These are phyloP conservation scores for Halteria grandinella DNA, from an alignment of 73 alveolate genomes.

Conservation along the genomic window DNA sequence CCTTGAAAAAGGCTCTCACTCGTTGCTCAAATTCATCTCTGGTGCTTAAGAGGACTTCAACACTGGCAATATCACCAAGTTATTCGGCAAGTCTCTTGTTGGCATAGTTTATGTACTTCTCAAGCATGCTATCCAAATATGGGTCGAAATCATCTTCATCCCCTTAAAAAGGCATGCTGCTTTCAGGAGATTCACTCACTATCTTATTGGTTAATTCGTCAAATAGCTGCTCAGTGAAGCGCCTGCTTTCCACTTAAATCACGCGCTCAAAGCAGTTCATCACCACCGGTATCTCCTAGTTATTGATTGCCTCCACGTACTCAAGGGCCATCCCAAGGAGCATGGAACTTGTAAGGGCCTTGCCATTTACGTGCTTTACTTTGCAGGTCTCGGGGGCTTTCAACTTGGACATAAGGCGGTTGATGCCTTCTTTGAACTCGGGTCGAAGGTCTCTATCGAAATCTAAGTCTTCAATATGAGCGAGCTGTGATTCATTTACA, in stretches of 20 bases:
- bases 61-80: slow-evolving; percentile 27
- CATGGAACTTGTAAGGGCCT: slow-evolving; percentile 85
- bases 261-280: slow-evolving; percentile 52
- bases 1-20: slow-evolving; percentile 29
- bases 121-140: not conserved
- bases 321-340: slow-evolving; percentile 85
- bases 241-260: slow-evolving; percentile 51
- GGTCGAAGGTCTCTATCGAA: slow-evolving; percentile 79
- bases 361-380: slow-evolving; percentile 77
- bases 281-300: slow-evolving; percentile 86
- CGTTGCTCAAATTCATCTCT: slow-evolving; percentile 29
- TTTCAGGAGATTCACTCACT: not conserved
- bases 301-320: slow-evolving; percentile 86
- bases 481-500: slow-evolving; percentile 80
- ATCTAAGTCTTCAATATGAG: slow-evolving; percentile 81
- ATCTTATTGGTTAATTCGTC: slow-evolving; percentile 32
- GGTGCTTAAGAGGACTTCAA: slow-evolving; percentile 28
- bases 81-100: slow-evolving; percentile 16
- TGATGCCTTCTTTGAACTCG: slow-evolving; percentile 81
- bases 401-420: slow-evolving; percentile 75
- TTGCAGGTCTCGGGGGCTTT: slow-evolving; percentile 51
- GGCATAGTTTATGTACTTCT: slow-evolving; percentile 9
- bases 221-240: slow-evolving; percentile 45
- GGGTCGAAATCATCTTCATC: too few relatives aligned
- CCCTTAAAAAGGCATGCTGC: slow-evolving; percentile 42